Conservation (phyloP, 192 early-diverging fungal species). For the Jimgerdemannia flammicorona region DNA sequence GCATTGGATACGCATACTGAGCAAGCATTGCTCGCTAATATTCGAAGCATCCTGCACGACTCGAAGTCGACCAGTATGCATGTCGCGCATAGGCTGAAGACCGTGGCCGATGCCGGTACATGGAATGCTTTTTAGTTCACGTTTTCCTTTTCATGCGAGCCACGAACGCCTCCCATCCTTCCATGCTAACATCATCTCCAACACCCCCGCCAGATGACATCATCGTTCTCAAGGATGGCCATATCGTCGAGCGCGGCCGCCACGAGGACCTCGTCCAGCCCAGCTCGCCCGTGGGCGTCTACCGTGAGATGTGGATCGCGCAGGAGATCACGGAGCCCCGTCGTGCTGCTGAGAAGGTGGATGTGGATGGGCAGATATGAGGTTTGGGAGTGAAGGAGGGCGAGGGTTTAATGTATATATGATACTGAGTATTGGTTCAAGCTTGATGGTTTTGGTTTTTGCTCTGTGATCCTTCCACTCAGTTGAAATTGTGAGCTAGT, state of each 20-base stretch:
- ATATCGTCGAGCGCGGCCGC: constrained; percentile 79
- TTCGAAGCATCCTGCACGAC: constrained; percentile 75
- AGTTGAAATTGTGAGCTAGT: too few species aligned
- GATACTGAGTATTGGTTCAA: too few species aligned
- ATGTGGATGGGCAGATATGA: too few species aligned
- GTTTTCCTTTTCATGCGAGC: too few species aligned
- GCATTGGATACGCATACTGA: constrained; percentile 87
- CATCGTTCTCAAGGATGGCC: constrained; percentile 84
- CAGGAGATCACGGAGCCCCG: constrained; percentile 49
- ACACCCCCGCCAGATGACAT: constrained; percentile 81
- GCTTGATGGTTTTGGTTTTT: too few species aligned
- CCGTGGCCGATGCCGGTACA: constrained; percentile 79
- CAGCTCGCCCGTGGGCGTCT: constrained; percentile 58
- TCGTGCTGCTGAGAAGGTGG: too few species aligned
- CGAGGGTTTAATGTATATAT: too few species aligned
- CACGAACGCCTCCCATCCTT: too few species aligned
- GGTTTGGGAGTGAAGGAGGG: too few species aligned
- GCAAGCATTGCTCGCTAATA: constrained; percentile 79
- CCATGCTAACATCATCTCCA: too few species aligned
- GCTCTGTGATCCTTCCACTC: too few species aligned
- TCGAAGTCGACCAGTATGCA: constrained; percentile 81
- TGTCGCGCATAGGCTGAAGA: constrained; percentile 91
- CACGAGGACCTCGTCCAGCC: constrained; percentile 72
- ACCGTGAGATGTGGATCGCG: constrained; percentile 85
- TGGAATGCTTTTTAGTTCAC: too few species aligned